Percentiles rank a stretch among this genome's conserved stretches.
Conservation (phyloP, 2,329 filamentous ascomycete genomes). For the Neoarthrinium moseri region DNA sequence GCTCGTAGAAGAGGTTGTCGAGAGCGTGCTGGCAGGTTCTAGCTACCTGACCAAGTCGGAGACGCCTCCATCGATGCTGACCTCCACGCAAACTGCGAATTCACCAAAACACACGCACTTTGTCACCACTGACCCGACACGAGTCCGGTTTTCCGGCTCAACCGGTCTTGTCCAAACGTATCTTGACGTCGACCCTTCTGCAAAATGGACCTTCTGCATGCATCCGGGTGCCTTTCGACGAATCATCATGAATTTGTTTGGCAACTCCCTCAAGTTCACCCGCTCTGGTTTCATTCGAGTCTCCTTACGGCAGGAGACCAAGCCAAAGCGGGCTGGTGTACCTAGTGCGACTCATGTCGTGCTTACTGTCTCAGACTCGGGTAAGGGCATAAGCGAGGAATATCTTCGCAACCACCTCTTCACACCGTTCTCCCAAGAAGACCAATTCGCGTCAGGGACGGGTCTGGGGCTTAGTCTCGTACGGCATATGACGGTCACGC, state of each 20-base stretch:
- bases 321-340: not conserved
- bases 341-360: not conserved
- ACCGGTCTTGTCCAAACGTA: conserved; percentile 38
- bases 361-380: conserved; percentile 50
- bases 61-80: not conserved
- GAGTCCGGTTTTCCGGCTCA: not conserved
- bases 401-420: conserved; percentile 61
- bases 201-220: conserved; percentile 51
- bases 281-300: conserved; percentile 27
- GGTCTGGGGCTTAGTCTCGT: conserved; percentile 68
- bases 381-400: conserved; percentile 62
- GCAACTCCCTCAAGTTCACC: conserved; percentile 64
- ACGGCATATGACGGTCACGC: conserved; percentile 42
- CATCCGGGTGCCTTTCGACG: conserved; percentile 51
- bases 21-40: conserved; percentile 2
- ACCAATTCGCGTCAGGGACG: conserved; percentile 56
- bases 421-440: conserved; percentile 64
- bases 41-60: not conserved
- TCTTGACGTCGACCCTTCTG: conserved; percentile 47
- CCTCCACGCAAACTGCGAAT: not conserved
- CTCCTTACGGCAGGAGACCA: conserved; percentile 14
- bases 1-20: conserved; percentile 6
- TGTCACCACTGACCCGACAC: not conserved
- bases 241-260: conserved; percentile 62
- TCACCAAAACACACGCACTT: not conserved